Base-by-base conservation (phyloP, 441 rosid genomes). In the Theobroma grandiflorum region DNA sequence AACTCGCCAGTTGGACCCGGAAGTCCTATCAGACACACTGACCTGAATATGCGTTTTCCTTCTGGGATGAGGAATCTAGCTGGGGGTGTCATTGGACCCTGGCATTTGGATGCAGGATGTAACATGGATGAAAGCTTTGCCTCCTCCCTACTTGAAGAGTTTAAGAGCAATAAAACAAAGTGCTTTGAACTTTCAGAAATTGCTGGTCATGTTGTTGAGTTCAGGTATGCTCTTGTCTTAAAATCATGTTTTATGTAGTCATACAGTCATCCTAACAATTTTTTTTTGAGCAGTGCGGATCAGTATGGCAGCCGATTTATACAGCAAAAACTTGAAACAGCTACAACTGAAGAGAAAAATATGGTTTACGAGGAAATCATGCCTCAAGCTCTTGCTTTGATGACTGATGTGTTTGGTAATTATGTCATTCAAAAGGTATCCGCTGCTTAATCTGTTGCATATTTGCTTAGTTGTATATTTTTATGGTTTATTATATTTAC, bases 221-320 rank as follows among this genome's bases (percentile, higher is more conserved):
- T 95, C 90, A 95, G 97, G 98, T 93, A 87, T 72, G 53, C 35
- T 74, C 31, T n/a, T 55, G 43, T 18, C 26, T 43, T 3, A 12
- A 68, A 26, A 20, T 64, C 45, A 16, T 6, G 47, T 37, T 42
- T 43, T 67, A 4, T 67, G 15, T 68, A 75, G 33, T 64, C n/a
- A 75, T 63, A 59, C 45, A 77, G 38, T 3, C 26, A 22, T 74
- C 42, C 11, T 20, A 52, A 66, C 1, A 82, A 82, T 61, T 8
- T 79, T 9, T 75, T 42, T 70, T 8, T 49, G 62, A 74, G 82
- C 90, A 95, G 98, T 70, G 90, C 92, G 84, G 98, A 95, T 86
- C 98, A 95, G 84, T 93, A 92, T 73, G 98, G 98, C n/a, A 95
- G 98, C 85, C 88, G 98, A 70, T 95, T 95, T 84, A 95, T 95